These are phyloP conservation scores for Myxozyma melibiosi DNA, from an alignment of 805 yeast genomes.

Conservation along the genomic window DNA sequence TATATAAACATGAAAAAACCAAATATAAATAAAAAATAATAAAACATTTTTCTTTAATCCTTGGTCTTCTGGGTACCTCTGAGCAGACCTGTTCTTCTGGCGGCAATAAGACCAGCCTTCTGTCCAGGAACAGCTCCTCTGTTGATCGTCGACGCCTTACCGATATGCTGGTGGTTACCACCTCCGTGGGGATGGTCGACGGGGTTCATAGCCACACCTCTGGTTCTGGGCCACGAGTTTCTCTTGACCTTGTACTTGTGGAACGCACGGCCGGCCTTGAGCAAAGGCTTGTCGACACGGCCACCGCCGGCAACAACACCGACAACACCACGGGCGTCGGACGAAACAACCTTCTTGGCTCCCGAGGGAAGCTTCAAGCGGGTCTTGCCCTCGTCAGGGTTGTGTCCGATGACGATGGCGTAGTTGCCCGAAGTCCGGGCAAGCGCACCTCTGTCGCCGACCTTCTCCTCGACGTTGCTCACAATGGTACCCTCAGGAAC, in stretches of 20 bases:
- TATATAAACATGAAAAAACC: too few relatives aligned
- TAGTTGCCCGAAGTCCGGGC: slow-evolving; percentile 99
- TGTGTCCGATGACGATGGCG: slow-evolving; percentile 98
- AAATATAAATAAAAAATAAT: background rate
- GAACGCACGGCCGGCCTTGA: slow-evolving; percentile 99
- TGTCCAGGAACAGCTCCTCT: slow-evolving; percentile 99
- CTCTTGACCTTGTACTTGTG: slow-evolving; percentile 99
- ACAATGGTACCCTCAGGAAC: slow-evolving; percentile 99
- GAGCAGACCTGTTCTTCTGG: slow-evolving; percentile 99
- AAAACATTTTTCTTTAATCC: slow-evolving; percentile 56
- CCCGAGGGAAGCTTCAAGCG: slow-evolving; percentile 99
- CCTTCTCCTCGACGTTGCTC: slow-evolving; percentile 97
- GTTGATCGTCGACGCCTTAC: slow-evolving; percentile 98
- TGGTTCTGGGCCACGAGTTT: slow-evolving; percentile 99
- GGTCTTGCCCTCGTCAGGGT: slow-evolving; percentile 98
- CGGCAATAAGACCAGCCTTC: slow-evolving; percentile 99
- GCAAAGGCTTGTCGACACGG: slow-evolving; percentile 98
- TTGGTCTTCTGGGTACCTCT: slow-evolving; percentile 98
- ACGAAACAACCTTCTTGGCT: slow-evolving; percentile 94
- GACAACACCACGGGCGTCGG: slow-evolving; percentile 98
- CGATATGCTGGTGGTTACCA: slow-evolving; percentile 99
- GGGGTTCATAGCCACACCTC: slow-evolving; percentile 99
- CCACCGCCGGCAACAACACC: slow-evolving; percentile 99
- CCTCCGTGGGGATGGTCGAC: slow-evolving; percentile 99
- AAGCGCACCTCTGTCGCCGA: slow-evolving; percentile 99